Conservation (phyloP, 1,284 basidiomycete species). For the Austroboletus sp. region DNA sequence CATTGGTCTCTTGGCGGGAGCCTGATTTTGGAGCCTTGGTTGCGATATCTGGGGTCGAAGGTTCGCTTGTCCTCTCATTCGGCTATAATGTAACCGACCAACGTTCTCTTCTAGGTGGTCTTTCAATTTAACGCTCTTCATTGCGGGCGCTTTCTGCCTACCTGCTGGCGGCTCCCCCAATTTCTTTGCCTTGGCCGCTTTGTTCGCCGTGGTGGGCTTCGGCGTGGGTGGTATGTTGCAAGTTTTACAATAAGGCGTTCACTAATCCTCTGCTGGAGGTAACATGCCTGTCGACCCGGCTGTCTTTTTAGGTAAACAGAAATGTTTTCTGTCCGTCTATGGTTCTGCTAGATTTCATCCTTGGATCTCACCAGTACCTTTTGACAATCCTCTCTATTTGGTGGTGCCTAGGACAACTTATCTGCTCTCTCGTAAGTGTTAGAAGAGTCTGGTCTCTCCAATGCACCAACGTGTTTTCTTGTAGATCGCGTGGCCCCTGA, state of each 20-base stretch:
- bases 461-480: background rate
- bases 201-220: constrained; percentile 41
- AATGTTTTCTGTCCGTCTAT: background rate
- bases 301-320: constrained; percentile 49
- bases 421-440: constrained; percentile 52
- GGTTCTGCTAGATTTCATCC: constrained; percentile 51
- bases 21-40: constrained; percentile 59
- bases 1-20: constrained; percentile 58
- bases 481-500: constrained; percentile 46
- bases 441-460: constrained; percentile 1
- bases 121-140: constrained; percentile 59
- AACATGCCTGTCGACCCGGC: constrained; percentile 60
- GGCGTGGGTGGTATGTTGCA: constrained; percentile 40
- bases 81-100: background rate
- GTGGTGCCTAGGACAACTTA: constrained; percentile 64
- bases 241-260: background rate
- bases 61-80: constrained; percentile 26
- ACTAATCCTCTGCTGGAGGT: constrained; percentile 25
- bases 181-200: constrained; percentile 40
- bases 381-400: constrained; percentile 63
- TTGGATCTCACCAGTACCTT: constrained; percentile 61
- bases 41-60: constrained; percentile 61
- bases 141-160: constrained; percentile 52
- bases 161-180: constrained; percentile 41
- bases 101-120: constrained; percentile 37